Evolutionary conservation across 805 yeast genomes (phyloP).

Genomic region (Ogataea siamensis): DNA sequence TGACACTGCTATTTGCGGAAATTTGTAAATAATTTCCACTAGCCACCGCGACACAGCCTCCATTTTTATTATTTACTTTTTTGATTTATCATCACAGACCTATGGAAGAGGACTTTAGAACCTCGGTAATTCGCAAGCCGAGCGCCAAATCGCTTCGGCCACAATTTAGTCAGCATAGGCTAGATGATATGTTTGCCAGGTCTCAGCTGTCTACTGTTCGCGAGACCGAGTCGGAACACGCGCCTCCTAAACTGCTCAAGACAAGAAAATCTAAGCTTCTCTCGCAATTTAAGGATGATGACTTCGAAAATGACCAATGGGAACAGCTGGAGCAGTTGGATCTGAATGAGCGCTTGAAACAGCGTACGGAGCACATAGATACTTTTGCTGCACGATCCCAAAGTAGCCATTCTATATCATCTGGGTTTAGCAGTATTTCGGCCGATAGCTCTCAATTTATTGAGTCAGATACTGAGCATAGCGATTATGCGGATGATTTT

Average conservation of each 20-base stretch:
- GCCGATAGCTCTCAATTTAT: constrained; percentile 19
- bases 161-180: constrained; percentile 17
- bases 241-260: constrained; percentile 12
- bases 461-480: constrained; percentile 34
- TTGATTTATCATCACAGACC: not conserved
- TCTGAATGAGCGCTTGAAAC: constrained; percentile 10
- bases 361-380: constrained; percentile 10
- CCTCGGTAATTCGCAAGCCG: constrained; percentile 24
- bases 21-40: constrained; percentile 13
- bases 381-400: constrained; percentile 18
- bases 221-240: constrained; percentile 20
- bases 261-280: constrained; percentile 11
- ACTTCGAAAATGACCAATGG: constrained; percentile 15
- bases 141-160: constrained; percentile 11
- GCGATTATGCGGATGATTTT: constrained; percentile 33
- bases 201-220: constrained; percentile 25
- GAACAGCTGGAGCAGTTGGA: constrained; percentile 24
- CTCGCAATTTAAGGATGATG: constrained; percentile 22
- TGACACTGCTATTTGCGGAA: constrained; percentile 13
- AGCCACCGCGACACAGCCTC: constrained; percentile 11
- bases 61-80: not conserved
- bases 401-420: constrained; percentile 27
- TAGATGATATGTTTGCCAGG: constrained; percentile 19
- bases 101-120: constrained; percentile 13
- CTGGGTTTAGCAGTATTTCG: constrained; percentile 23